Conservation (phyloP, 129 eudicot genomes). For the Saposhnikovia divaricata region DNA sequence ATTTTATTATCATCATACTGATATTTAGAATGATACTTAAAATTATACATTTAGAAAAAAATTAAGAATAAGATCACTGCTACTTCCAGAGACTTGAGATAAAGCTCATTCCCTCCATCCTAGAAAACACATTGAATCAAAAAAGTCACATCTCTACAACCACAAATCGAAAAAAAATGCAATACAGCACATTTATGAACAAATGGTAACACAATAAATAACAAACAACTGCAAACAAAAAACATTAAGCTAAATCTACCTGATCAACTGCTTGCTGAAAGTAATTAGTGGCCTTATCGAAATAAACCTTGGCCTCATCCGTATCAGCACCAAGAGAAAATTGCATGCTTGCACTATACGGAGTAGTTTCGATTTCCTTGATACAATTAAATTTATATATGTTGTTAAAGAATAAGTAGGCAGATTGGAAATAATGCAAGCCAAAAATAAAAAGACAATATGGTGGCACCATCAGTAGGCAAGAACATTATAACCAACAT, state of each 20-base stretch:
- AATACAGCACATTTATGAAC: neutral
- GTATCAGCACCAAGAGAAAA: too few relatives aligned
- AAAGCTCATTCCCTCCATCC: slow-evolving; percentile 80
- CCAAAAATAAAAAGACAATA: too few relatives aligned
- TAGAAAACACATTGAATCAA: slow-evolving; percentile 23
- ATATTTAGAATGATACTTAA: neutral
- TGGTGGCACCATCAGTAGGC: too few relatives aligned
- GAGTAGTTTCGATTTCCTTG: too few relatives aligned
- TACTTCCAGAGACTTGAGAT: slow-evolving; percentile 77
- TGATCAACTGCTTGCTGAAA: slow-evolving; percentile 66
- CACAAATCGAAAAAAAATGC: neutral
- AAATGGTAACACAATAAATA: neutral
- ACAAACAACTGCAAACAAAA: neutral
- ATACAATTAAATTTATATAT: too few relatives aligned
- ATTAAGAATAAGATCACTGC: slow-evolving; percentile 7
- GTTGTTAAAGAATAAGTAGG: too few relatives aligned
- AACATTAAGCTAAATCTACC: slow-evolving; percentile 26
- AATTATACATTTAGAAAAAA: neutral
- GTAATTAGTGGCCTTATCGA: slow-evolving; percentile 58
- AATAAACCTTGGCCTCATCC: slow-evolving; percentile 63
- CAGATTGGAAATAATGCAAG: too few relatives aligned
- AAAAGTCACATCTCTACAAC: neutral
- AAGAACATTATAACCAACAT: too few relatives aligned
- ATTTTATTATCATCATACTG: neutral
- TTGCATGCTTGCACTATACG: too few relatives aligned